Evolutionary conservation across 805 yeast species (phyloP), one percentile per base, ranked within the genome.

Genomic region (Saccharomycopsis malanga): DNA sequence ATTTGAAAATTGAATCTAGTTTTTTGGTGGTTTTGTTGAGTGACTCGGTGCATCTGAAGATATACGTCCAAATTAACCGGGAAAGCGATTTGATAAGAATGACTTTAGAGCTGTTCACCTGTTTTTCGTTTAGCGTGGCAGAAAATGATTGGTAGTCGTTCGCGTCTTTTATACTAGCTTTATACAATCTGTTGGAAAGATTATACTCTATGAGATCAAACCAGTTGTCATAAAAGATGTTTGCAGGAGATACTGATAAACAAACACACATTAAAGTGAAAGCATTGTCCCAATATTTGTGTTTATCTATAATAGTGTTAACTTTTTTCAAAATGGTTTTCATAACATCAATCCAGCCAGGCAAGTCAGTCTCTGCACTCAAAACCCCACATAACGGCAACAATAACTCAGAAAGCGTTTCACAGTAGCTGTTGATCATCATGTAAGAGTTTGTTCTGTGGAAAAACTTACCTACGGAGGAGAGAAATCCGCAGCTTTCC

Each of bases 341-440:
- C 45, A 87, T 76, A 0, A 96, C 93, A 35, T 79, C 85, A 0
- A 82, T 80, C 99, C 98, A 93, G 1, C 83, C 79, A 2, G 98
- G 98, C 61, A 91, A 95, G 58, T 93, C 91, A 0, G 87, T 89
- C 60, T 93, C 99, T 0, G 96, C 98, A 0, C 96, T 87, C 27
- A 89, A 71, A 1, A 79, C 71, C 6, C 87, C 91, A 0, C 97
- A 94, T 21, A 93, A 62, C 0, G 97, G 94, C 35, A 87, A 66
- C 2, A 93, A 65, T 22, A 93, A 72, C 45, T 77, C 81, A 47
- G 83, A 74, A 34, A 89, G 69, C 1, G 87, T 95, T 54, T 87
- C 95, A 40, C 93, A 84, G 59, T 91, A 94, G 1, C 95, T 89
- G 49, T 76, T 70, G 29, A 79, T 70, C 1, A 91, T 71, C 2